Evolutionary conservation across 192 early-diverging fungal species (phyloP), one percentile per base, ranked within the genome.

Genomic region (Phlyctochytrium arcticum): DNA sequence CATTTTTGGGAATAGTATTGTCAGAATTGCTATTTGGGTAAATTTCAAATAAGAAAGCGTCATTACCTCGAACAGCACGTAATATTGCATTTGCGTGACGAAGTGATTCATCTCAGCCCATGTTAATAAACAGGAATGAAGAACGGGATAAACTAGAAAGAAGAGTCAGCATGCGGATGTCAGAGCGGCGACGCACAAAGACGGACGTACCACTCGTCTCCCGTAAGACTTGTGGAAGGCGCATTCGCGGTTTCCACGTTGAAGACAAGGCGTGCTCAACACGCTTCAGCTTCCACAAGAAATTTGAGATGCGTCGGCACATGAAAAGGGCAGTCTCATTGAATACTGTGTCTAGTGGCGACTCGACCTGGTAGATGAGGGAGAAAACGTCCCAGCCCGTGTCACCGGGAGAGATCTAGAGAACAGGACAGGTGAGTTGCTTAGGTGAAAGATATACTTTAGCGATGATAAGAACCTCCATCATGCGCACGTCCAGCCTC

Each of bases 61-160:
- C 48, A 23, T 36, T n/a, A 91, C 91, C 72, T 97, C 94, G 73
- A 96, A 95, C 39, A 90, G 76, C 29, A 93, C 87, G 69, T 93
- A 96, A 70, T 93, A 91, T 72, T 97, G 93, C 48, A 98, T 75
- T 69, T 98, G 94, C 62, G 90, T 83, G 39, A 93, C 82, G 73
- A 95, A 96, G 73, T 98, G 95, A 44, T 90, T 86, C 95, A 98
- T 98, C 71, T 94, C 85, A 17, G 80, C 81, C 67, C 88, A 84
- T 10, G 84, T 77, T 39, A 91, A 73, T 42, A 85, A 77, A 60
- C 87, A 84, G 26, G 78, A 62, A 30, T 91, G 91, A 37, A 93
- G 68, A 15, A 87, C 86, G 44, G 73, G 79, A 32, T 37, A 29
- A 2, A 69, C 57, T 50, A 60, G 21, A n/a, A 60, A 17, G n/a